Evolutionary conservation across 768 basidiomycete species (phyloP).

Genomic region (Tricholoma bakamatsutake): DNA sequence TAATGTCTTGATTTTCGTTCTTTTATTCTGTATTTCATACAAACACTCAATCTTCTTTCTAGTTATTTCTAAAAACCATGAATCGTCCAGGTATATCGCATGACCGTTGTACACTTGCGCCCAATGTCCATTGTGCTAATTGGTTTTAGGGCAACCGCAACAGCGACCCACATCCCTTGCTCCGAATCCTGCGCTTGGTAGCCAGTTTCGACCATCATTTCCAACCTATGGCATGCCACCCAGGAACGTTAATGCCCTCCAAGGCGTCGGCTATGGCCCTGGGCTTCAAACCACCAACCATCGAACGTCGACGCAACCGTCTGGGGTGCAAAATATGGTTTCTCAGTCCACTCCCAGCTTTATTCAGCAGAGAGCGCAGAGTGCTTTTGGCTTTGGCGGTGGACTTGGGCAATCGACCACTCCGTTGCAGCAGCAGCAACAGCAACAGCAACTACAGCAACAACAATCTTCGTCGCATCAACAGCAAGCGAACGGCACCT

Average conservation of each 20-base stretch:
- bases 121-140: slow-evolving; percentile 21
- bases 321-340: slow-evolving; percentile 48
- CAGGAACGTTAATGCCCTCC: slow-evolving; percentile 47
- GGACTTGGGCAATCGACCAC: slow-evolving; percentile 39
- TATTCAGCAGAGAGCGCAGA: slow-evolving; percentile 57
- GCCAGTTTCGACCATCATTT: slow-evolving; percentile 57
- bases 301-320: slow-evolving; percentile 49
- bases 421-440: slow-evolving; percentile 31
- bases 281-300: slow-evolving; percentile 56
- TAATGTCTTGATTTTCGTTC: slow-evolving; percentile 3
- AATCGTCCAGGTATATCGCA: slow-evolving; percentile 50
- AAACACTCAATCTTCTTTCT: slow-evolving; percentile 17
- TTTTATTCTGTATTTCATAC: neutral
- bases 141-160: slow-evolving; percentile 64
- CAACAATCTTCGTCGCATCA: slow-evolving; percentile 41
- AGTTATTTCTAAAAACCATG: slow-evolving; percentile 38
- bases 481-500: slow-evolving; percentile 48
- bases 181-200: slow-evolving; percentile 55
- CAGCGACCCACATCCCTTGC: slow-evolving; percentile 74
- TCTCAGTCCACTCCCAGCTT: slow-evolving; percentile 58
- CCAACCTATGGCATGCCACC: slow-evolving; percentile 56
- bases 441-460: slow-evolving; percentile 33
- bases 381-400: slow-evolving; percentile 61
- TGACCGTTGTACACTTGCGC: slow-evolving; percentile 5
- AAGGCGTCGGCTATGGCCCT: slow-evolving; percentile 45